phyloP scores from a whole-genome alignment of 2,329 filamentous ascomycete genomes.

The Aspergillus thermomutatus region DNA sequence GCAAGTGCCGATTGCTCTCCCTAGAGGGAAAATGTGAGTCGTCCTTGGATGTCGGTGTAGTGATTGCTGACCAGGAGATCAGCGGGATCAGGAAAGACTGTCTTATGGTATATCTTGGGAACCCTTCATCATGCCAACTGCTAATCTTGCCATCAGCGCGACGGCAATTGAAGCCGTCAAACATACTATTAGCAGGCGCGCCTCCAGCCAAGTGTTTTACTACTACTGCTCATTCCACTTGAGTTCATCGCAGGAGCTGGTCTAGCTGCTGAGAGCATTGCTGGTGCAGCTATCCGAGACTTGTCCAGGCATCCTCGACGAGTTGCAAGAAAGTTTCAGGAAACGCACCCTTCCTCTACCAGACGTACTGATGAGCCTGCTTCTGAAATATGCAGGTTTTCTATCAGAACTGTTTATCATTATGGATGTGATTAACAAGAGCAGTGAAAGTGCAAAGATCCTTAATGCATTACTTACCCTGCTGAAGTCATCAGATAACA shows the following conservation, averaged over 20 bases:
- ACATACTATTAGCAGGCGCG: not conserved
- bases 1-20: not conserved
- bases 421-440: not conserved
- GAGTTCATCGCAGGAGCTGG: not conserved
- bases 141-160: not conserved
- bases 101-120: not conserved
- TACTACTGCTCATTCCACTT: not conserved
- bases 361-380: not conserved
- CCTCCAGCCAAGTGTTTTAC: not conserved
- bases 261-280: not conserved
- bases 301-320: not conserved
- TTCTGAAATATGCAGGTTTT: not conserved
- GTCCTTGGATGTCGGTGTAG: not conserved
- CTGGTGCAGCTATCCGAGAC: not conserved
- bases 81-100: not conserved
- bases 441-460: not conserved
- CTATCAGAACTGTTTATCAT: not conserved
- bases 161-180: not conserved
- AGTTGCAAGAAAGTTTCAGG: not conserved
- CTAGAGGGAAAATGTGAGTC: not conserved
- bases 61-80: not conserved
- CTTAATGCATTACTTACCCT: not conserved
- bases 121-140: no score
- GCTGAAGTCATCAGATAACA: not conserved
- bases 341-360: not conserved